phyloP scores from a whole-genome alignment of 169 alveolate species.

The Plasmodium vinckei region DNA sequence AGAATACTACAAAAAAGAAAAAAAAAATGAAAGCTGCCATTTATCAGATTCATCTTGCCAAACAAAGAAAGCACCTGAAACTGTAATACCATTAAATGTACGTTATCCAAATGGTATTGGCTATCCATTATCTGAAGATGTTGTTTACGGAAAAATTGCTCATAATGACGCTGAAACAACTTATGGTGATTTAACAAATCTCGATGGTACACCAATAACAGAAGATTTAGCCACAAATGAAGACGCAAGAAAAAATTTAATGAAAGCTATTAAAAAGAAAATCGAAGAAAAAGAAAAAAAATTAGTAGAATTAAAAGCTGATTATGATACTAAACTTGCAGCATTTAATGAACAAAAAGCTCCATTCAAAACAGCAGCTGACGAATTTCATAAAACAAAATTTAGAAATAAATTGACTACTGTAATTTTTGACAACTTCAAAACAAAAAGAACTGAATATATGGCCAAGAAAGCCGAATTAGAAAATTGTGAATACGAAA shows the following conservation, averaged over 20 bases:
- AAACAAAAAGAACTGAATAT: slow-evolving; percentile 8
- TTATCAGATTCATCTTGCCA: not conserved
- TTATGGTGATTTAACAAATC: slow-evolving; percentile 32
- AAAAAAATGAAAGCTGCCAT: slow-evolving; percentile 1
- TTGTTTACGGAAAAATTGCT: not conserved
- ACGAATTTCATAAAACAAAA: not conserved
- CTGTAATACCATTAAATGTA: not conserved
- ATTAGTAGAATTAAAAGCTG: not conserved
- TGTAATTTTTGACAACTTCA: not conserved
- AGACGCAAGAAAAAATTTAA: not conserved
- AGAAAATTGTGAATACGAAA: not conserved
- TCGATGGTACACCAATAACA: not conserved
- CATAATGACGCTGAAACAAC: not conserved
- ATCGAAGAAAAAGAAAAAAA: not conserved
- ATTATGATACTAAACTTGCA: not conserved
- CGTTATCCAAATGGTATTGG: slow-evolving; percentile 40
- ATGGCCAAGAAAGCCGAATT: not conserved
- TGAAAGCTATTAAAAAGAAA: slow-evolving; percentile 8
- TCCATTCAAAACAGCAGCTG: not conserved
- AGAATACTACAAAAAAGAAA: slow-evolving; percentile 55
- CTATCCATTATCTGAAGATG: slow-evolving; percentile 8
- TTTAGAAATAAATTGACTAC: not conserved
- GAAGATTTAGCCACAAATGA: not conserved
- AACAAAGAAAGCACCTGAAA: not conserved
- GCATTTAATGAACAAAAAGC: not conserved